These are phyloP conservation scores for Candida argentea DNA, from an alignment of 805 yeast genomes.

Conservation along the genomic window DNA sequence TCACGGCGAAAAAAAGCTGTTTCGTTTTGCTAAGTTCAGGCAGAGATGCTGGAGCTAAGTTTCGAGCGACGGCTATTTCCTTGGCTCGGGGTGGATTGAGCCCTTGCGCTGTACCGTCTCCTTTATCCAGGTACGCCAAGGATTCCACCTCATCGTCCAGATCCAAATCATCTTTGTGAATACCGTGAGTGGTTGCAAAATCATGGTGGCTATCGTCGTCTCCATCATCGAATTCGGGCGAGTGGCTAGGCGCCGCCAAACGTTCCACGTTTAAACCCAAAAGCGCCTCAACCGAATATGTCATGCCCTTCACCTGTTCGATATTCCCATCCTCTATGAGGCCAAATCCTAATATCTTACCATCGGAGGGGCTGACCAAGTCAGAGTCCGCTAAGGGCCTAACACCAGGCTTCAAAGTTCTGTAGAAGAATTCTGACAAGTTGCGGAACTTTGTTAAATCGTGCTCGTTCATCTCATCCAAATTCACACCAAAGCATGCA, in stretches of 20 bases:
- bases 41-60: slow-evolving; percentile 24
- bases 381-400: slow-evolving; percentile 64
- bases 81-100: slow-evolving; percentile 21
- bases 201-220: slow-evolving; percentile 38
- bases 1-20: slow-evolving; percentile 76
- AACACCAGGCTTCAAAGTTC: slow-evolving; percentile 66
- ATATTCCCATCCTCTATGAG: slow-evolving; percentile 72
- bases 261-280: slow-evolving; percentile 50
- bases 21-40: slow-evolving; percentile 31
- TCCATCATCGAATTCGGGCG: slow-evolving; percentile 34
- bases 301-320: slow-evolving; percentile 95
- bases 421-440: slow-evolving; percentile 83
- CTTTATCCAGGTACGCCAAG: slow-evolving; percentile 48
- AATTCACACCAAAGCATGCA: slow-evolving; percentile 71
- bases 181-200: slow-evolving; percentile 71
- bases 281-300: slow-evolving; percentile 80
- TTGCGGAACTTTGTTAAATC: slow-evolving; percentile 68
- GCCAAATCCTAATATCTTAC: slow-evolving; percentile 80
- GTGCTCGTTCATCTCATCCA: slow-evolving; percentile 81
- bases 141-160: slow-evolving; percentile 43
- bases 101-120: slow-evolving; percentile 47
- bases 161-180: slow-evolving; percentile 57
- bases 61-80: slow-evolving; percentile 31
- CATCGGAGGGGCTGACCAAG: slow-evolving; percentile 89
- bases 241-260: slow-evolving; percentile 47